These are phyloP conservation scores for Gymnopus androsaceus DNA, from an alignment of 1,284 basidiomycete species.

Conservation along the genomic window DNA sequence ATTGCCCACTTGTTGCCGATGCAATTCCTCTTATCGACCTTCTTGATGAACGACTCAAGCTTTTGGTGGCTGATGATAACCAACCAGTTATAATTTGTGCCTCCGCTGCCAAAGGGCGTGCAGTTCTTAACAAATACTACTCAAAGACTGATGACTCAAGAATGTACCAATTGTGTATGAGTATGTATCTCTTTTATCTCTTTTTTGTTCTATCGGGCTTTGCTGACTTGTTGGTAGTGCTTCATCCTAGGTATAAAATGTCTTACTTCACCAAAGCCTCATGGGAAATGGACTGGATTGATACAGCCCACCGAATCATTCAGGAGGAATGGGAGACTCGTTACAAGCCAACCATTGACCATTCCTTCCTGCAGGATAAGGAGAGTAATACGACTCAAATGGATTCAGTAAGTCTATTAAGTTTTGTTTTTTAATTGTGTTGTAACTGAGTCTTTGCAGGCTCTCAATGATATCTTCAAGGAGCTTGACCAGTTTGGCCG, in stretches of 20 bases:
- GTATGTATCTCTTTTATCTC: no score
- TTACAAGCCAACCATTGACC: conserved; percentile 2
- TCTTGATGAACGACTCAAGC: conserved; percentile 10
- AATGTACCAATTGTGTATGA: no score
- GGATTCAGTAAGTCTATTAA: background rate
- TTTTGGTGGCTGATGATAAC: background rate
- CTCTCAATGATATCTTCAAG: background rate
- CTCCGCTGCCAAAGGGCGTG: no score
- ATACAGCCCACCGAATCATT: no score
- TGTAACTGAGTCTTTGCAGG: background rate
- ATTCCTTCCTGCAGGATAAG: background rate
- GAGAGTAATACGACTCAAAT: background rate
- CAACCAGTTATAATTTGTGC: no score
- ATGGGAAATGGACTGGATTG: no score
- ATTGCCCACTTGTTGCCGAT: conserved; percentile 13
- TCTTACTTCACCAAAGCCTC: no score
- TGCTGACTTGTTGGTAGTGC: no score
- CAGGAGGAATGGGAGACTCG: conserved; percentile 6
- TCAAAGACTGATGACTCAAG: no score
- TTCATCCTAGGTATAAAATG: no score
- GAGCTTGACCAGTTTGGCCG: no score
- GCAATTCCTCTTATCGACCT: conserved; percentile 18
- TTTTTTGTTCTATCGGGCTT: no score
- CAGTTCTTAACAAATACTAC: conserved; percentile 24
- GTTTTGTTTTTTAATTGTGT: background rate